Percentiles rank a stretch among this genome's conserved stretches.
phyloP scores from a whole-genome alignment of 768 basidiomycete genomes.

The Tylopilus sp. region DNA sequence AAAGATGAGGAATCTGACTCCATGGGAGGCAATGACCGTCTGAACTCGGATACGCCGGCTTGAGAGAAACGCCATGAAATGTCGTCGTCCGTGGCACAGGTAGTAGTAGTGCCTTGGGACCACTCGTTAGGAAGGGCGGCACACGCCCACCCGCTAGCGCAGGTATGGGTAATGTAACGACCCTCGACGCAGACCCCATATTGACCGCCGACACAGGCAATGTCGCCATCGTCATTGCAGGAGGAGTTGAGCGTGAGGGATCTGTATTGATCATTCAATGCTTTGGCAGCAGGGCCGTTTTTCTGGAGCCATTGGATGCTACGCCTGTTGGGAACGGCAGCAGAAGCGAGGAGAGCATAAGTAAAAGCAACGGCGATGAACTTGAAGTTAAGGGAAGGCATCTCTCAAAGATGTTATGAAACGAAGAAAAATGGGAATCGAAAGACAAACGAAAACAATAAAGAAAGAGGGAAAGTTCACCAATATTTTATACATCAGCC shows the following conservation, averaged over 20 bases:
- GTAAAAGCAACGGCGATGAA: slow-evolving; percentile 8
- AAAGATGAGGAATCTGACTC: neutral
- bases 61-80: slow-evolving; percentile 10
- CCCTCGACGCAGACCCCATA: neutral
- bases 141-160: slow-evolving; percentile 17
- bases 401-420: slow-evolving; percentile 17
- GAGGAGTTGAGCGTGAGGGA: slow-evolving; percentile 12
- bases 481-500: slow-evolving; percentile 1
- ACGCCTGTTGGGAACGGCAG: slow-evolving; percentile 18
- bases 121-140: slow-evolving; percentile 26
- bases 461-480: neutral
- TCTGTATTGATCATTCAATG: slow-evolving; percentile 21
- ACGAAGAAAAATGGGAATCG: neutral
- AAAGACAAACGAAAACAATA: neutral
- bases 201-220: slow-evolving; percentile 15
- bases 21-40: neutral
- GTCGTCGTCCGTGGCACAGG: slow-evolving; percentile 12
- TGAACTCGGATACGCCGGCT: slow-evolving; percentile 14
- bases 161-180: slow-evolving; percentile 8
- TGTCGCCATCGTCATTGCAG: slow-evolving; percentile 16
- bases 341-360: slow-evolving; percentile 17
- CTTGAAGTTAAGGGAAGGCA: slow-evolving; percentile 18
- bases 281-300: slow-evolving; percentile 25
- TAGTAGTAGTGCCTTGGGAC: slow-evolving; percentile 18
- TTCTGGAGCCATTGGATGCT: slow-evolving; percentile 20